Conservation (phyloP, 108 stramenopile species). For the Nitzschia putrida region DNA sequence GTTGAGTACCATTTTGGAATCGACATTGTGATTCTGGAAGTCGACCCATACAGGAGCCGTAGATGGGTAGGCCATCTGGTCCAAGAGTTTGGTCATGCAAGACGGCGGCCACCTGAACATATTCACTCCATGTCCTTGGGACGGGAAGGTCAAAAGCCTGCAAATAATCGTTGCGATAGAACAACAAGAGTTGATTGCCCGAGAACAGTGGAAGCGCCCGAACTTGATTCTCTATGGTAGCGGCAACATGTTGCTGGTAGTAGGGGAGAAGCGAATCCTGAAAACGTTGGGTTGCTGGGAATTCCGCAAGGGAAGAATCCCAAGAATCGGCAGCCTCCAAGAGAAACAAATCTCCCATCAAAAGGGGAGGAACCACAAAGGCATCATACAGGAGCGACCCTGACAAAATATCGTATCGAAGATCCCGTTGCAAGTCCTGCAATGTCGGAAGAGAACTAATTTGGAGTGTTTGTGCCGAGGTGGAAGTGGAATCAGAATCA, state of each 20-base stretch:
- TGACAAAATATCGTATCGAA: conserved; percentile 15
- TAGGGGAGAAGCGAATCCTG: conserved; percentile 25
- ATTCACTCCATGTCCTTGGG: conserved; percentile 51
- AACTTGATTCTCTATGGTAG: conserved; percentile 30
- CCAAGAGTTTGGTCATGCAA: conserved; percentile 24
- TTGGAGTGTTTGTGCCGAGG: conserved; percentile 1
- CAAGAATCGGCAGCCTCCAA: neutral
- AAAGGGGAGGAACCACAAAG: conserved; percentile 33
- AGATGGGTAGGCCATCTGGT: conserved; percentile 11
- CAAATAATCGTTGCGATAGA: conserved; percentile 50
- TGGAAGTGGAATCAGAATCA: neutral
- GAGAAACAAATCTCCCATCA: conserved; percentile 25
- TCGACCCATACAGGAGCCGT: conserved; percentile 33
- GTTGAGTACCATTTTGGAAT: conserved; percentile 7
- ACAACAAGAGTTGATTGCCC: conserved; percentile 34
- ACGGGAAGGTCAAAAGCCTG: conserved; percentile 25
- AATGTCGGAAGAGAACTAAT: conserved; percentile 17
- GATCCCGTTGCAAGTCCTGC: conserved; percentile 22
- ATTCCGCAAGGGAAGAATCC: neutral
- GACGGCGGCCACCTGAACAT: conserved; percentile 25
- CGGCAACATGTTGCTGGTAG: conserved; percentile 32
- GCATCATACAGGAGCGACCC: conserved; percentile 14
- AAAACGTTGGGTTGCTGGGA: neutral
- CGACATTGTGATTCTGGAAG: conserved; percentile 23
- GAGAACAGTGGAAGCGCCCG: conserved; percentile 33